Conservation (phyloP, 2,329 filamentous ascomycete genomes). For the Calcarisporium arbuscula region DNA sequence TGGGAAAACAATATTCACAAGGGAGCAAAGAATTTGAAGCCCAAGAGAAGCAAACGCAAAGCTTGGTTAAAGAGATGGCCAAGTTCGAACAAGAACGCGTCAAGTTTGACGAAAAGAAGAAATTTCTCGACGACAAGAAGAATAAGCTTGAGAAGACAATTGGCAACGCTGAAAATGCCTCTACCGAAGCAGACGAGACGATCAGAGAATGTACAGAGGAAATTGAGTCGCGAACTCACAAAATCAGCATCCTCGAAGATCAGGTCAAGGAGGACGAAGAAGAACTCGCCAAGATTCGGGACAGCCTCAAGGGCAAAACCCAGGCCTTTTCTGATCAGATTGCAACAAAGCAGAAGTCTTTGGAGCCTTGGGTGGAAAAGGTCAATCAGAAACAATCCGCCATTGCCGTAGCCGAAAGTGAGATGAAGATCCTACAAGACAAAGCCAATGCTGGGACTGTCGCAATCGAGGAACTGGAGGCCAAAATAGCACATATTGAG, state of each 20-base stretch:
- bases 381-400: constrained; percentile 94
- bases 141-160: constrained; percentile 93
- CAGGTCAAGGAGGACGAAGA: constrained; percentile 73
- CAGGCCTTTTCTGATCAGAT: constrained; percentile 92
- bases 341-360: constrained; percentile 80
- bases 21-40: constrained; percentile 77
- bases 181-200: constrained; percentile 67
- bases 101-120: constrained; percentile 96
- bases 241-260: constrained; percentile 70
- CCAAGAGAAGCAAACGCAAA: constrained; percentile 75
- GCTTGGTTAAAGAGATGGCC: constrained; percentile 76
- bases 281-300: constrained; percentile 75
- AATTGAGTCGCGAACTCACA: constrained; percentile 67
- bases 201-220: constrained; percentile 74
- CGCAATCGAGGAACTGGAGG: constrained; percentile 74
- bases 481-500: constrained; percentile 69
- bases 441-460: constrained; percentile 82
- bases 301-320: constrained; percentile 89
- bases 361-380: constrained; percentile 95
- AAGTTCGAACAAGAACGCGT: constrained; percentile 95
- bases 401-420: constrained; percentile 90
- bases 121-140: constrained; percentile 83
- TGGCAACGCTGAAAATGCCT: constrained; percentile 66
- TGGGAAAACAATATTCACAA: constrained; percentile 77
- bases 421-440: constrained; percentile 85